Base-by-base conservation (phyloP, 495 filamentous ascomycete species). In the Daldinia caldariorum region DNA sequence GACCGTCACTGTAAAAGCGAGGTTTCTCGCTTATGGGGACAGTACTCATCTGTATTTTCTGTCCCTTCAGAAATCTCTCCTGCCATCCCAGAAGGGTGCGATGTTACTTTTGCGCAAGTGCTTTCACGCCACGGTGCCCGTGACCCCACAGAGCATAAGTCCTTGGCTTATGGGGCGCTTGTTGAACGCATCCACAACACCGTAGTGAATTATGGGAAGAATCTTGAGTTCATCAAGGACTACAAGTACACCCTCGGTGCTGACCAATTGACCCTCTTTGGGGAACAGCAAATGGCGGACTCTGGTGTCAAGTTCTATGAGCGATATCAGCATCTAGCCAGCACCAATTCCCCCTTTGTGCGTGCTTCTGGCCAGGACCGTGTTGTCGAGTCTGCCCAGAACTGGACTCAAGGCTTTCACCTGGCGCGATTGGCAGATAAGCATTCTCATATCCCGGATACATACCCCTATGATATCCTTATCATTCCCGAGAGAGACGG, bases 51-150 rank as follows among this genome's bases (percentile, higher is more conserved):
- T 13, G 94, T 87, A 77, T 96, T 90, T 81, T 83, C 87, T 0
- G 87, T 94, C 2, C 84, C 88, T 26, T 91, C 91, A 0, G 76
- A 86, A 6, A 83, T 92, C 45, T 80, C 86, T 4, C 65, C 82
- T 1, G 76, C 80, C 0, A 71, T 91, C 4, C 92, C 92, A 1
- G 39, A 80, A 3, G 79, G 80, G 29, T 97, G 93, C 81, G 77
- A 85, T 50, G 75, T 94, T 65, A 93, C 88, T 38, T 94, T 95
- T 75, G 92, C 85, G 9, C 91, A 94, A 70, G 77, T 93, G 14
- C 84, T 97, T 59, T 91, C 91, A 8, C 86, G 93, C 13, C 93
- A 97, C 78, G 93, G 93, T n/a, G 92, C 91, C 13, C 85, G 93
- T 63, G 89, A 90, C 74, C 93, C 93, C 9, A 95, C 92, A 0